Evolutionary conservation across 106 monocot species (phyloP).

Genomic region (Amphibolis antarctica): DNA sequence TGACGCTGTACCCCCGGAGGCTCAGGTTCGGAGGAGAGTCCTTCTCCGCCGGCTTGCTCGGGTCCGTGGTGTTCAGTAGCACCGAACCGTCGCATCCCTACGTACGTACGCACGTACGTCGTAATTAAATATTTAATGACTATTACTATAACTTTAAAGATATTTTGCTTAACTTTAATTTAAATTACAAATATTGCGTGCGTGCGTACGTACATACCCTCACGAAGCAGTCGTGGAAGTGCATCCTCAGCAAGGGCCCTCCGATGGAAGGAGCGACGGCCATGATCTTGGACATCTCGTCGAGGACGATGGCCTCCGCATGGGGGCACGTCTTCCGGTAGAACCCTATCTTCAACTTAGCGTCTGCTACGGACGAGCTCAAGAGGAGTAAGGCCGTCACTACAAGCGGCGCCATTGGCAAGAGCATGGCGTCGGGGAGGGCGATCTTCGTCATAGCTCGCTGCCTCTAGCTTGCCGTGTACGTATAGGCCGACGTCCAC

Average conservation of each 20-base stretch:
- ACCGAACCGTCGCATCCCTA: constrained; percentile 23
- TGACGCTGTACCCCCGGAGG: constrained; percentile 10
- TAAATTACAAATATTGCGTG: not conserved
- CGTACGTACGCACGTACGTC: not conserved
- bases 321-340: constrained; percentile 50
- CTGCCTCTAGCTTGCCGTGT: not conserved
- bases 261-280: constrained; percentile 29
- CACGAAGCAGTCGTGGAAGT: constrained; percentile 83
- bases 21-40: constrained; percentile 8
- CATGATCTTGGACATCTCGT: constrained; percentile 31
- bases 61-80: constrained; percentile 6
- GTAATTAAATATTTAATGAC: not conserved
- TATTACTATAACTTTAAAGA: no score
- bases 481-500: no score
- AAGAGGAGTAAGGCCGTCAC: no score
- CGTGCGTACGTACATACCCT: constrained; percentile 23
- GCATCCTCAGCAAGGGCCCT: constrained; percentile 54
- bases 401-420: no score
- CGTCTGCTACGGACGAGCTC: not conserved
- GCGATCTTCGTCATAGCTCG: not conserved
- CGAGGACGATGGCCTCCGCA: constrained; percentile 37
- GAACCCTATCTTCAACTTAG: constrained; percentile 32
- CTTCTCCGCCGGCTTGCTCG: constrained; percentile 11
- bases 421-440: not conserved
- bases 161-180: not conserved